phyloP scores from a whole-genome alignment of 495 filamentous ascomycete genomes.

The Podospora fimiseda region DNA sequence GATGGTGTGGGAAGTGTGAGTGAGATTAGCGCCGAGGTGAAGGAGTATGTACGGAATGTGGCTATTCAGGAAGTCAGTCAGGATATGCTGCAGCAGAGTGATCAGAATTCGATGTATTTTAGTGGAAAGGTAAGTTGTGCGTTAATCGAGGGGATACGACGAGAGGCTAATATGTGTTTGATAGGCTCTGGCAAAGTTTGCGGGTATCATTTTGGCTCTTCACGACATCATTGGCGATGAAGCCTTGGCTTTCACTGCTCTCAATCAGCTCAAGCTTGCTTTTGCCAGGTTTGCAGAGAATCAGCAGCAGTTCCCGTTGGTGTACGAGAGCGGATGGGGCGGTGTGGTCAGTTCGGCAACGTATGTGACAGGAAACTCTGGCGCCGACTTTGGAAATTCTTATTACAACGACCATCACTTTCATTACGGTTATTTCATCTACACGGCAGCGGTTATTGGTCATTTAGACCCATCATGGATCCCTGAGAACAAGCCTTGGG shows the following conservation, averaged over 20 bases:
- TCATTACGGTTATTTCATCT: constrained; percentile 85
- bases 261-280: constrained; percentile 63
- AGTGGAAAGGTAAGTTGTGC: constrained; percentile 71
- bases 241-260: constrained; percentile 52
- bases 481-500: constrained; percentile 62
- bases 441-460: constrained; percentile 78
- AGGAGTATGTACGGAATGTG: constrained; percentile 48
- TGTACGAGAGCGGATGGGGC: constrained; percentile 79
- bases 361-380: constrained; percentile 65
- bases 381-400: constrained; percentile 74
- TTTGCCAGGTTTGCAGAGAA: constrained; percentile 76
- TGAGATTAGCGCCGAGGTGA: constrained; percentile 46
- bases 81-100: constrained; percentile 61
- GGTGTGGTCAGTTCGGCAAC: constrained; percentile 76
- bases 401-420: constrained; percentile 98
- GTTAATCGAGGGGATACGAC: background rate
- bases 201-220: constrained; percentile 61
- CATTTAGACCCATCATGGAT: constrained; percentile 76
- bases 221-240: constrained; percentile 58
- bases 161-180: background rate
- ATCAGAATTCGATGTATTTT: constrained; percentile 91
- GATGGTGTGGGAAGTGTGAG: constrained; percentile 44
- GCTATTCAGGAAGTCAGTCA: constrained; percentile 63
- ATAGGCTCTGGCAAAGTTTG: constrained; percentile 79
- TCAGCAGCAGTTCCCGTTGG: constrained; percentile 66